Evolutionary conservation across 2,329 filamentous ascomycete species (phyloP).

Genomic region (Raffaelea deltoideospora): DNA sequence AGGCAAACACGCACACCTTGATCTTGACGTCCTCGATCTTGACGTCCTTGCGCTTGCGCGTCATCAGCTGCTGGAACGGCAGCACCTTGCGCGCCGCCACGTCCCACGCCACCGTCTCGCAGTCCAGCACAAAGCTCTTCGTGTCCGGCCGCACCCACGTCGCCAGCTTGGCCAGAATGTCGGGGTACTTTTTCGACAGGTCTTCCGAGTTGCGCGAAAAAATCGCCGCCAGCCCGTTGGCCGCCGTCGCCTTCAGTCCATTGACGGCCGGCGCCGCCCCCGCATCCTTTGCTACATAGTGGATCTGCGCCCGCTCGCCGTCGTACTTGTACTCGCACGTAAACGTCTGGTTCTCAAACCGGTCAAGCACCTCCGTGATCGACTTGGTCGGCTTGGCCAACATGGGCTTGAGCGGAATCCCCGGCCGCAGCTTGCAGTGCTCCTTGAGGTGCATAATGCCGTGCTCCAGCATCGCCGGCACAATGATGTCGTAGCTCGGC

Average conservation of each 20-base stretch:
- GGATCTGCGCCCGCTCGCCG: slow-evolving; percentile 94
- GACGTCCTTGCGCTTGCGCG: slow-evolving; percentile 91
- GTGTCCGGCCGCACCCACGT: slow-evolving; percentile 83
- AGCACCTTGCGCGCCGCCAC: slow-evolving; percentile 87
- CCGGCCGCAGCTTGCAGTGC: slow-evolving; percentile 80
- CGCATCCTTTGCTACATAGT: slow-evolving; percentile 79
- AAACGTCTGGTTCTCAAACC: slow-evolving; percentile 88
- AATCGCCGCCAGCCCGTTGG: slow-evolving; percentile 68
- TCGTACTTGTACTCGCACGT: slow-evolving; percentile 99
- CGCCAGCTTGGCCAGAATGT: slow-evolving; percentile 76
- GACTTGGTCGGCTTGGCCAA: slow-evolving; percentile 96
- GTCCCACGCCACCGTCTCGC: slow-evolving; percentile 96
- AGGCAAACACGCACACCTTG: slow-evolving; percentile 94
- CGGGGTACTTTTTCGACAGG: slow-evolving; percentile 91
- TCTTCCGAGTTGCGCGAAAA: slow-evolving; percentile 98
- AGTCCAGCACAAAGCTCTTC: slow-evolving; percentile 94
- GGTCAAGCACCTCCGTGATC: slow-evolving; percentile 91
- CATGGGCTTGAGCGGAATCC: slow-evolving; percentile 95
- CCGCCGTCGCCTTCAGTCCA: slow-evolving; percentile 38
- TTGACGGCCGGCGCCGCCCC: too few relatives aligned
- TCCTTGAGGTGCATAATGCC: slow-evolving; percentile 73
- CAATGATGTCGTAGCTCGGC: slow-evolving; percentile 87
- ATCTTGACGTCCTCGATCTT: slow-evolving; percentile 91
- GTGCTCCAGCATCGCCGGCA: slow-evolving; percentile 75
- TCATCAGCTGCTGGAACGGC: slow-evolving; percentile 97